Conservation (phyloP, 495 filamentous ascomycete species). For the Halenospora varia region DNA sequence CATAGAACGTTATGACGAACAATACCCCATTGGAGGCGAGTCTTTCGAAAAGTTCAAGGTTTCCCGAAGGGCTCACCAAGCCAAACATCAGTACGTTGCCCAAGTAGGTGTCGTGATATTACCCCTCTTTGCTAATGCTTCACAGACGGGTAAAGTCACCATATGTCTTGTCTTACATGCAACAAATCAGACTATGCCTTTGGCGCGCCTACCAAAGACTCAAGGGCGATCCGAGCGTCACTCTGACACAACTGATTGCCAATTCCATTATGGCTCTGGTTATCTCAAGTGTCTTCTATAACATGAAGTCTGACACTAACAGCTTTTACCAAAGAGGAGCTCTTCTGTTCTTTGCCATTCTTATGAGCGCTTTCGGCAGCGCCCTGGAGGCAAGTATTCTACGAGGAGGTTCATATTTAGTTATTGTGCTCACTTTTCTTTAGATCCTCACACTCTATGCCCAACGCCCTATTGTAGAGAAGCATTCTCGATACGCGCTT, state of each 20-base stretch:
- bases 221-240: background rate
- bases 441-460: conserved; percentile 6
- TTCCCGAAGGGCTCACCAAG: background rate
- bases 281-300: conserved; percentile 75
- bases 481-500: conserved; percentile 67
- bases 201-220: background rate
- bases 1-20: conserved; percentile 61
- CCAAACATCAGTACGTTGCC: background rate
- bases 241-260: conserved; percentile 38
- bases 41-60: conserved; percentile 26
- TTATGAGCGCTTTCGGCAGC: conserved; percentile 60
- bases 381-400: conserved; percentile 55
- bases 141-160: no score
- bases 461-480: conserved; percentile 56
- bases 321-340: conserved; percentile 31
- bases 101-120: background rate
- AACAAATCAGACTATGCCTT: background rate
- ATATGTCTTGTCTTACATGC: background rate
- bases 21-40: conserved; percentile 66
- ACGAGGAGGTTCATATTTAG: conserved; percentile 39
- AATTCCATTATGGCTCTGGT: conserved; percentile 70
- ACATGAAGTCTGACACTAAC: conserved; percentile 52
- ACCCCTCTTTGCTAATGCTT: background rate
- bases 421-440: background rate
- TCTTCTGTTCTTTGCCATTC: conserved; percentile 57